Base-by-base conservation (phyloP, 179 eudicot species). In the Amaranthus tricolor region DNA sequence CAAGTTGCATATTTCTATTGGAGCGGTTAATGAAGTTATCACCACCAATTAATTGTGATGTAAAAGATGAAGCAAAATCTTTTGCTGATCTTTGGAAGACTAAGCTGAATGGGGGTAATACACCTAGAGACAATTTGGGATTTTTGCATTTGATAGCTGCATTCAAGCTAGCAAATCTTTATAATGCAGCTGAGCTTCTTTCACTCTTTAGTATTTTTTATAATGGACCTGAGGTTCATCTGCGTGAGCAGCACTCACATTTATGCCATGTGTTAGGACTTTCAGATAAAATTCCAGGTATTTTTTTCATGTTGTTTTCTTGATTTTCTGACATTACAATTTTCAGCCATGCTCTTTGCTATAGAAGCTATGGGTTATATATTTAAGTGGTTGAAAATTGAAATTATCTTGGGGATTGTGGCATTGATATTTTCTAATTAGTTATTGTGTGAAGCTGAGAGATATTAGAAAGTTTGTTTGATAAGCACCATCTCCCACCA, bases 81-180 rank as follows among this genome's bases (percentile, higher is more conserved):
- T 64, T 82, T 69, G 86, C 84, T 17, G 40, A 11, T 73, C 56
- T 55, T 15, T 70, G 83, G 81, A 82, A 76, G 62, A 20, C 47
- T 51, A 67, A 56, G 50, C 52, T 77, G 44, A 65, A 66, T 57
- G 20, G 43, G 31, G 48, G 44, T 48, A 31, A 7, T 17, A 58
- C 40, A 17, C 74, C 71, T 9, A 7, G 9, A 45, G 80, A 69
- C 57, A 63, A 72, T 52, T 66, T 77, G 50, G 73, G 68, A 16
- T 80, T 82, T 78, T 24, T 85, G 57, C 71, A 80, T 57, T 70
- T 82, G 60, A 1, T 85, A 58, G 81, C 75, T 7, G 58, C 77
- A 71, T 85, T 75, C 63, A 80, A 80, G 71, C 7, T 78, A 66
- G 55, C 60, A 58, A 60, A 55, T 56, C 73, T 48, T 19, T 78